A percentile compares a stretch with the other conserved stretches of the same genome.
Conservation (phyloP, 306 rosid species). For the Corylus avellana region DNA sequence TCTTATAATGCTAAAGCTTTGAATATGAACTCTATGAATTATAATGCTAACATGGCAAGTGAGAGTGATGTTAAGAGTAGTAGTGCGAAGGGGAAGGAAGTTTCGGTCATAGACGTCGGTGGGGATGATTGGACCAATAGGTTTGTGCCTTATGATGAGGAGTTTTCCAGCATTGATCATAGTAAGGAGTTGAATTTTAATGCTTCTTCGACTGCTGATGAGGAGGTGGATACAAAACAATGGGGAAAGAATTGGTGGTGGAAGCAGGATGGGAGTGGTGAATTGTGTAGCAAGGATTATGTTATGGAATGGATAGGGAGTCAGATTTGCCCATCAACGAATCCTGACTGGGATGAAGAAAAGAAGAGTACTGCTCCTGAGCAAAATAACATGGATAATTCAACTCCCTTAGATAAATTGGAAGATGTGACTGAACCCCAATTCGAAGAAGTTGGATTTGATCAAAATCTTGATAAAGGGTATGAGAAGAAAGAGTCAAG, state of each 20-base stretch:
- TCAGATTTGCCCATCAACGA: slow-evolving; percentile 81
- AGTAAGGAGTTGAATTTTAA: slow-evolving; percentile 64
- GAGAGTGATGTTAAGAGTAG: slow-evolving; percentile 55
- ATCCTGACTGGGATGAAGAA: slow-evolving; percentile 82
- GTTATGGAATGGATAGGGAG: slow-evolving; percentile 98
- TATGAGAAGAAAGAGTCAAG: slow-evolving; percentile 48
- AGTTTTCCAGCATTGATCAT: slow-evolving; percentile 69
- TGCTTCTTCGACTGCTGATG: slow-evolving; percentile 50
- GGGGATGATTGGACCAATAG: slow-evolving; percentile 69
- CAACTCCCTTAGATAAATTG: slow-evolving; percentile 50
- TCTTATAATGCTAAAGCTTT: slow-evolving; percentile 54
- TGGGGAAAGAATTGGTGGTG: slow-evolving; percentile 99
- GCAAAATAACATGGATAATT: slow-evolving; percentile 41
- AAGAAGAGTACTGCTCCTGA: slow-evolving; percentile 51
- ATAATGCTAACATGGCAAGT: slow-evolving; percentile 59
- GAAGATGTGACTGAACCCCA: slow-evolving; percentile 48
- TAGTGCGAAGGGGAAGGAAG: slow-evolving; percentile 73
- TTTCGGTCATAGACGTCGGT: slow-evolving; percentile 51
- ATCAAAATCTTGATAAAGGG: slow-evolving; percentile 28
- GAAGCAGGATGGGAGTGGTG: slow-evolving; percentile 87
- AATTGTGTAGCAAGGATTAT: slow-evolving; percentile 83
- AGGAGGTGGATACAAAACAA: slow-evolving; percentile 57
- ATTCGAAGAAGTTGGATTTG: slow-evolving; percentile 36
- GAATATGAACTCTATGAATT: slow-evolving; percentile 67
- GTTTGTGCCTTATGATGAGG: slow-evolving; percentile 83